These are phyloP conservation scores for Candida vartiovaarae DNA, from an alignment of 805 yeast genomes.

Conservation along the genomic window DNA sequence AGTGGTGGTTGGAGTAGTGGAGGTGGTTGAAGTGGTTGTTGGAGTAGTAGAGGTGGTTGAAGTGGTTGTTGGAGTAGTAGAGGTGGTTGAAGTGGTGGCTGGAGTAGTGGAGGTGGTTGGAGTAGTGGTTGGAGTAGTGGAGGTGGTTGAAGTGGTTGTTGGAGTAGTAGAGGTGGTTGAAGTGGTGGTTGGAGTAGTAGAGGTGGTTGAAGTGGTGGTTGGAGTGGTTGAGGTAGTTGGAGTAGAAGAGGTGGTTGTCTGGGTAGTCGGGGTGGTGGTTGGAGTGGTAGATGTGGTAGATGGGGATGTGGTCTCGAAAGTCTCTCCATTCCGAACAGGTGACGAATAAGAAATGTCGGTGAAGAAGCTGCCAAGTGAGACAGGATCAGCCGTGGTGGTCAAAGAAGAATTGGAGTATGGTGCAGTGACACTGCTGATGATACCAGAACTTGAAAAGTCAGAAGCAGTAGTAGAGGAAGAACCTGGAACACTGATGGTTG, in stretches of 20 bases:
- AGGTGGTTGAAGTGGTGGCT: constrained; percentile 1
- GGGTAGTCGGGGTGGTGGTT: too few relatives aligned
- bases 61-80: constrained; percentile 5
- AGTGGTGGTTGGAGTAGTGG: constrained; percentile 5
- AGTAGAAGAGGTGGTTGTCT: too few relatives aligned
- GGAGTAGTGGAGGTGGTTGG: not conserved
- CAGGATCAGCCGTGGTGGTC: too few relatives aligned
- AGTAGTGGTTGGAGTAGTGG: not conserved
- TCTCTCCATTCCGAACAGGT: too few relatives aligned
- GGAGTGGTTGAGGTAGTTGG: not conserved
- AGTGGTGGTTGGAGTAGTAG: not conserved
- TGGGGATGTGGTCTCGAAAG: too few relatives aligned
- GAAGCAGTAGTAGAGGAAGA: too few relatives aligned
- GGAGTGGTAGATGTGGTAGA: constrained; percentile 4
- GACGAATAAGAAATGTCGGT: too few relatives aligned
- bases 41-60: not conserved
- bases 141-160: constrained; percentile 3
- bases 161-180: constrained; percentile 1
- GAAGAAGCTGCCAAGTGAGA: too few relatives aligned
- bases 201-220: not conserved
- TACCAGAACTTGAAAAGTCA: too few relatives aligned
- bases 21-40: constrained; percentile 1
- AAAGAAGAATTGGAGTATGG: too few relatives aligned
- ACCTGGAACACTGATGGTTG: too few relatives aligned
- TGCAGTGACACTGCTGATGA: too few relatives aligned